Evolutionary conservation across 495 filamentous ascomycete genomes (phyloP).

Genomic region (Tuber aestivum): DNA sequence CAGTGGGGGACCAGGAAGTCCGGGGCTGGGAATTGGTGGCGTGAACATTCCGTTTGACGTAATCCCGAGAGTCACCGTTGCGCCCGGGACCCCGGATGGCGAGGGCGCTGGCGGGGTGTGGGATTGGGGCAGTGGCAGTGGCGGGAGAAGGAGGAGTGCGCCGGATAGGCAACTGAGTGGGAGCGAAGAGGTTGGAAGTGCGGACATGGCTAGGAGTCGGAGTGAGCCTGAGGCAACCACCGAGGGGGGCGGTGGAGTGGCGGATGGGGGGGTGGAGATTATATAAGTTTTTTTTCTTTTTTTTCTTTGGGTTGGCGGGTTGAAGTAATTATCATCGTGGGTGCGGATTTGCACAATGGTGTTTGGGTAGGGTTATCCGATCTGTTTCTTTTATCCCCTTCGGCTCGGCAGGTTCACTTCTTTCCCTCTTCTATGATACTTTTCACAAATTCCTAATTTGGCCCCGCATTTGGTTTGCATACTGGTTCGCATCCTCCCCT

Average conservation of each 20-base stretch:
- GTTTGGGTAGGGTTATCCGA: neutral
- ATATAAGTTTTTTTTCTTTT: neutral
- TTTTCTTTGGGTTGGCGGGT: neutral
- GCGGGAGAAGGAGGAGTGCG: neutral
- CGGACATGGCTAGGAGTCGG: neutral
- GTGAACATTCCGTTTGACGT: conserved; percentile 24
- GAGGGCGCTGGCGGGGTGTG: neutral
- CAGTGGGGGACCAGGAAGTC: neutral
- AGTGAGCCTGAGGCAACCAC: neutral
- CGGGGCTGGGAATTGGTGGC: conserved; percentile 22
- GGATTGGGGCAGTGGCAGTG: neutral
- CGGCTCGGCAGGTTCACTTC: neutral
- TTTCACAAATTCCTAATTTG: neutral
- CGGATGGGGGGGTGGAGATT: neutral
- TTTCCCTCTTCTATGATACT: neutral
- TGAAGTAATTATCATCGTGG: neutral
- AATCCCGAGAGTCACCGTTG: conserved; percentile 28
- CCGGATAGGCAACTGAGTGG: neutral
- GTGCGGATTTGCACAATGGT: neutral
- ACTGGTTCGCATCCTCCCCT: neutral
- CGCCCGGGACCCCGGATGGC: conserved; percentile 21
- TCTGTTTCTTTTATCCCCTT: neutral
- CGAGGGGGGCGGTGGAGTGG: neutral
- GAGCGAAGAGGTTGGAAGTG: neutral
- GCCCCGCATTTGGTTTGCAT: neutral